Conservation (phyloP, 768 basidiomycete genomes). For the Rhodotorula babjevae region DNA sequence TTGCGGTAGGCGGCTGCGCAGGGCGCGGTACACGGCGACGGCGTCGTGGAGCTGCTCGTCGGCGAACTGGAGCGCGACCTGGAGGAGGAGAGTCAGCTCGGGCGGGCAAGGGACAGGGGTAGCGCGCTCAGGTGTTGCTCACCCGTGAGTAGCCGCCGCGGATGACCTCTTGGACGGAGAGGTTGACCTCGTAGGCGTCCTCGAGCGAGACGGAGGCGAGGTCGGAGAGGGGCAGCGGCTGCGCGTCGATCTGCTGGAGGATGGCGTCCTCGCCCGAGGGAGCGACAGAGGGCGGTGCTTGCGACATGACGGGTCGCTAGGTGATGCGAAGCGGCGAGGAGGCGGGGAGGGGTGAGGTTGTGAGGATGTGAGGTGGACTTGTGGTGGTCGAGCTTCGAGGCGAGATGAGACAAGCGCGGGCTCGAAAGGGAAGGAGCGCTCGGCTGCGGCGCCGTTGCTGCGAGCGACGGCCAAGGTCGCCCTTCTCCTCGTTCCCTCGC, state of each 20-base stretch:
- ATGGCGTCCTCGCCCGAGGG: slow-evolving; percentile 60
- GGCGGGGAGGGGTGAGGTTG: too few species aligned
- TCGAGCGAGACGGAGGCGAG: slow-evolving; percentile 48
- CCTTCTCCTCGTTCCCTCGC: too few species aligned
- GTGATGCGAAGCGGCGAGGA: not conserved
- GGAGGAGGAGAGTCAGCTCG: not conserved
- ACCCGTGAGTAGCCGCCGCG: slow-evolving; percentile 54
- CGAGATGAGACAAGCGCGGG: too few species aligned
- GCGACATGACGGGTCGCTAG: slow-evolving; percentile 3
- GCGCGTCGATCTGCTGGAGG: slow-evolving; percentile 54
- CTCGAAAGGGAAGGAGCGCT: too few species aligned
- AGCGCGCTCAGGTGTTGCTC: too few species aligned
- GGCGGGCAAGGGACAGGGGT: slow-evolving; percentile 1
- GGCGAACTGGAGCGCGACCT: slow-evolving; percentile 92
- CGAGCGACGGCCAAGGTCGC: too few species aligned
- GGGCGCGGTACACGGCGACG: slow-evolving; percentile 68
- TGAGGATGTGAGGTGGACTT: too few species aligned
- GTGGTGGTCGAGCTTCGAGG: too few species aligned
- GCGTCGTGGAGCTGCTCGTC: slow-evolving; percentile 84
- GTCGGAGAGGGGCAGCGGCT: slow-evolving; percentile 49
- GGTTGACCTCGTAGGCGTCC: slow-evolving; percentile 68
- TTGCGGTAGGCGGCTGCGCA: slow-evolving; percentile 56
- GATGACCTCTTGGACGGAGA: slow-evolving; percentile 61
- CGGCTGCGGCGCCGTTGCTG: too few species aligned
- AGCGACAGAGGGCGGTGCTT: slow-evolving; percentile 33